Evolutionary conservation across 768 basidiomycete species (phyloP).

Genomic region (Leucocoprinus leucothites): DNA sequence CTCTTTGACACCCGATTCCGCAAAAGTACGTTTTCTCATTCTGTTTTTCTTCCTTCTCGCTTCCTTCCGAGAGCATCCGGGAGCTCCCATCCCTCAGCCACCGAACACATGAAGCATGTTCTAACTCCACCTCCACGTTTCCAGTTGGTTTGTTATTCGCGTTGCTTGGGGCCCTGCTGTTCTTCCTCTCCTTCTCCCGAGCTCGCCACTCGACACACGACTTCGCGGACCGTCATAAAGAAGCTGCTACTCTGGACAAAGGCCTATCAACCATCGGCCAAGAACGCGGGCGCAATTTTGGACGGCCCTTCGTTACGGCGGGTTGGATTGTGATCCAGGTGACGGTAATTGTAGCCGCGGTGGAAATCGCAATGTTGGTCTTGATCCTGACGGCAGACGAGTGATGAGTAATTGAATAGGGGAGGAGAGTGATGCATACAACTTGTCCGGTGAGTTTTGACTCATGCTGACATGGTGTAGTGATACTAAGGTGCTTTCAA

Average conservation of each 20-base stretch:
- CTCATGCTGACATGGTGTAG: background rate
- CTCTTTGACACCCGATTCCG: slow-evolving; percentile 79
- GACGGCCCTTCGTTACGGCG: slow-evolving; percentile 75
- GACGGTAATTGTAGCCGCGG: slow-evolving; percentile 52
- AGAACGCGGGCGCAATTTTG: slow-evolving; percentile 60
- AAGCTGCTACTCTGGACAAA: slow-evolving; percentile 26
- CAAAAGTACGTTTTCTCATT: slow-evolving; percentile 47
- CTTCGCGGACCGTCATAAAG: slow-evolving; percentile 61
- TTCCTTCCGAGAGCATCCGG: background rate
- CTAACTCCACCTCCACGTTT: background rate
- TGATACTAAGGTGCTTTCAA: too few relatives aligned
- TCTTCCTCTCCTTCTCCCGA: slow-evolving; percentile 55
- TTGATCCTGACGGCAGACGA: slow-evolving; percentile 41
- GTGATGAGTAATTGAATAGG: too few relatives aligned
- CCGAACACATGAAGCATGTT: background rate
- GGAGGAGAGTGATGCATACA: background rate
- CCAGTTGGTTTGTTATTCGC: slow-evolving; percentile 62
- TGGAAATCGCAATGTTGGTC: slow-evolving; percentile 65
- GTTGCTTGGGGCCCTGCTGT: slow-evolving; percentile 57
- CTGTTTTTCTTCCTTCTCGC: background rate
- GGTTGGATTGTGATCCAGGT: slow-evolving; percentile 72
- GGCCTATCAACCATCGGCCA: slow-evolving; percentile 58
- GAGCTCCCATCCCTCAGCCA: background rate
- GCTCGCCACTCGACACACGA: slow-evolving; percentile 68
- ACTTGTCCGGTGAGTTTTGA: background rate